Percentiles rank a stretch among this genome's conserved stretches.
Evolutionary conservation across 1,284 basidiomycete genomes (phyloP).

Genomic region (Phellopilus nigrolimitatus): DNA sequence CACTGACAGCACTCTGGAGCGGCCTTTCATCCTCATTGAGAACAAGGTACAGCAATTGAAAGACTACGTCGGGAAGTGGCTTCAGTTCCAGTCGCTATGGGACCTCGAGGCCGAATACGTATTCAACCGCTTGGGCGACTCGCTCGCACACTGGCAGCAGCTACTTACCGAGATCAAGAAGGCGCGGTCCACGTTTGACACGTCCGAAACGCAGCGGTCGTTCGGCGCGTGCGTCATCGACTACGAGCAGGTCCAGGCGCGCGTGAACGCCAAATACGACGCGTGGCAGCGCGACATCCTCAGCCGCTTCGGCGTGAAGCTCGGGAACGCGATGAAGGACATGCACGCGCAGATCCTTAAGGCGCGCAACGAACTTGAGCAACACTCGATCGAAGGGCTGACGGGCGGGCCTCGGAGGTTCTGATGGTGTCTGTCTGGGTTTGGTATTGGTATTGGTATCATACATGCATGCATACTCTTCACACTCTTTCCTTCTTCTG

Average conservation of each 20-base stretch:
- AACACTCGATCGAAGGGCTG: slow-evolving; percentile 62
- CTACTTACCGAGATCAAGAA: slow-evolving; percentile 95
- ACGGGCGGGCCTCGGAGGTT: slow-evolving; percentile 43
- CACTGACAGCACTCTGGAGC: slow-evolving; percentile 68
- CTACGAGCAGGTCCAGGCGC: slow-evolving; percentile 95
- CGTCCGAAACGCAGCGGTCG: slow-evolving; percentile 86
- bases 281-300: slow-evolving; percentile 96
- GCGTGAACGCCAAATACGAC: slow-evolving; percentile 98
- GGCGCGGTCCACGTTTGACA: slow-evolving; percentile 94
- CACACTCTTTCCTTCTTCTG: slow-evolving; percentile 2
- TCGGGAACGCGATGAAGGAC: slow-evolving; percentile 94
- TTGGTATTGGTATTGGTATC: slow-evolving; percentile 5
- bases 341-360: slow-evolving; percentile 91
- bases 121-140: slow-evolving; percentile 91
- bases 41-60: slow-evolving; percentile 81
- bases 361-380: slow-evolving; percentile 91
- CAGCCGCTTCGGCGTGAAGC: slow-evolving; percentile 85
- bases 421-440: slow-evolving; percentile 22
- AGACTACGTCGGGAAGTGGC: slow-evolving; percentile 94
- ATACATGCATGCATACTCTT: slow-evolving; percentile 15
- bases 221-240: slow-evolving; percentile 95
- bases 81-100: slow-evolving; percentile 99
- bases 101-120: slow-evolving; percentile 97
- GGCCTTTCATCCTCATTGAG: slow-evolving; percentile 86
- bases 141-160: slow-evolving; percentile 90